phyloP scores from a whole-genome alignment of 257 asterid genomes.

The Rauvolfia tetraphylla region DNA sequence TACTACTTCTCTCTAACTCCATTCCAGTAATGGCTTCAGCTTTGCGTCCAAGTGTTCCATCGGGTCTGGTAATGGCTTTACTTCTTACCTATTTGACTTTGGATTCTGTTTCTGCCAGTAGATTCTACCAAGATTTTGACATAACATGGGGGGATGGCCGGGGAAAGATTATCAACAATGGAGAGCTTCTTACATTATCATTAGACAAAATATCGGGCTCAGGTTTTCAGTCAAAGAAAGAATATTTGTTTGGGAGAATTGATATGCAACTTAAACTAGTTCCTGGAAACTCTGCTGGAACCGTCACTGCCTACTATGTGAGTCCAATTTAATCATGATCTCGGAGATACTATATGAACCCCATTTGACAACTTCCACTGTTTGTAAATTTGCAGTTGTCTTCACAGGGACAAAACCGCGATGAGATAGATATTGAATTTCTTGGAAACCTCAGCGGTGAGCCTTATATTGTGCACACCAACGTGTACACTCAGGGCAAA shows the following conservation, averaged over 20 bases:
- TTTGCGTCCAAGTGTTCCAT: conserved; percentile 9
- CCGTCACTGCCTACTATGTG: conserved; percentile 65
- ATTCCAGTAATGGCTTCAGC: conserved; percentile 19
- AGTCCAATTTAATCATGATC: background rate
- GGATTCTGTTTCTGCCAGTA: conserved; percentile 15
- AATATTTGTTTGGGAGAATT: conserved; percentile 42
- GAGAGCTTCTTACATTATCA: conserved; percentile 50
- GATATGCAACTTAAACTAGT: conserved; percentile 55
- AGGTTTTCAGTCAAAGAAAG: conserved; percentile 56
- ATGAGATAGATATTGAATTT: conserved; percentile 76
- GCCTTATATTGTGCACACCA: conserved; percentile 60
- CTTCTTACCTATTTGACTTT: conserved; percentile 16
- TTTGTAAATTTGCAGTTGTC: conserved; percentile 34
- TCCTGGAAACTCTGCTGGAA: conserved; percentile 70
- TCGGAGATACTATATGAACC: too few species aligned
- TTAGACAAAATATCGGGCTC: conserved; percentile 54
- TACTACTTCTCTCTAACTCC: too few species aligned
- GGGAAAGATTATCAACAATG: conserved; percentile 54
- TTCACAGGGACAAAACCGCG: conserved; percentile 50
- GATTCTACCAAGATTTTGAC: conserved; percentile 46
- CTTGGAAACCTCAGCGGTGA: conserved; percentile 65
- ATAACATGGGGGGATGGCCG: conserved; percentile 55
- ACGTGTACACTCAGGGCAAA: conserved; percentile 55
- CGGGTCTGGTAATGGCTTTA: background rate
- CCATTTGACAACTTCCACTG: background rate